Evolutionary conservation across 2,329 filamentous ascomycete species (phyloP).

Genomic region (Ophiostoma perfectum): DNA sequence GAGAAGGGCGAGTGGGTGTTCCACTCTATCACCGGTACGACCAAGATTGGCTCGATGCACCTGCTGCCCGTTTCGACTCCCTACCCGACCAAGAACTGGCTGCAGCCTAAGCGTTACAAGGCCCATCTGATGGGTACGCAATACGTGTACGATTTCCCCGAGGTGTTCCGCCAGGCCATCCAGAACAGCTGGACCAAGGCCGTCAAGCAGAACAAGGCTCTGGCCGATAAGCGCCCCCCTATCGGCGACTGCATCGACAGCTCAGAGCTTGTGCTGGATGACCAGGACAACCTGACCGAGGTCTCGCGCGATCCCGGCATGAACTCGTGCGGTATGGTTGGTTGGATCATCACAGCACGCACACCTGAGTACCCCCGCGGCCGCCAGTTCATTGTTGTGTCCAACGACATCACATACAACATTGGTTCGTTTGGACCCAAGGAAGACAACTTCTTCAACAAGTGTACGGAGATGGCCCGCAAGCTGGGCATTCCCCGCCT

Average conservation of each 20-base stretch:
- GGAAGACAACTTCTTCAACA: conserved; percentile 98
- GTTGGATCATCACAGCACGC: conserved; percentile 90
- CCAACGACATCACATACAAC: conserved; percentile 99
- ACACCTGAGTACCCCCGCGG: conserved; percentile 94
- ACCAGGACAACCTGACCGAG: conserved; percentile 84
- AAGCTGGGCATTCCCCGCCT: conserved; percentile 90
- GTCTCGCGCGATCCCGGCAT: conserved; percentile 92
- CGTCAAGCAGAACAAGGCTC: conserved; percentile 64
- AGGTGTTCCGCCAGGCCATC: conserved; percentile 96
- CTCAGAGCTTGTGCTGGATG: conserved; percentile 90
- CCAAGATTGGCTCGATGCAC: conserved; percentile 93
- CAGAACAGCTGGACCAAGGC: conserved; percentile 88
- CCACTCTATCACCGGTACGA: conserved; percentile 93
- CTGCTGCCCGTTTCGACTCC: conserved; percentile 83
- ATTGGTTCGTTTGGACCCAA: conserved; percentile 95
- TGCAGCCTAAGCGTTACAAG: conserved; percentile 99
- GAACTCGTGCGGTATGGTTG: conserved; percentile 97
- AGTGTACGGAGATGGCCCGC: conserved; percentile 93
- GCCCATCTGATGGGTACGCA: conserved; percentile 98
- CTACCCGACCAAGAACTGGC: conserved; percentile 96
- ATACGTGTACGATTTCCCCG: conserved; percentile 99
- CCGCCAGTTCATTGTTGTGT: conserved; percentile 88
- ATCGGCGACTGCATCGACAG: conserved; percentile 89
- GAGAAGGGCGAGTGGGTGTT: conserved; percentile 98
- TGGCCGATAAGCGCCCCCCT: conserved; percentile 75